These are phyloP conservation scores for Globisporangium yorkense DNA, from an alignment of 352 stramenopile species.

Conservation along the genomic window DNA sequence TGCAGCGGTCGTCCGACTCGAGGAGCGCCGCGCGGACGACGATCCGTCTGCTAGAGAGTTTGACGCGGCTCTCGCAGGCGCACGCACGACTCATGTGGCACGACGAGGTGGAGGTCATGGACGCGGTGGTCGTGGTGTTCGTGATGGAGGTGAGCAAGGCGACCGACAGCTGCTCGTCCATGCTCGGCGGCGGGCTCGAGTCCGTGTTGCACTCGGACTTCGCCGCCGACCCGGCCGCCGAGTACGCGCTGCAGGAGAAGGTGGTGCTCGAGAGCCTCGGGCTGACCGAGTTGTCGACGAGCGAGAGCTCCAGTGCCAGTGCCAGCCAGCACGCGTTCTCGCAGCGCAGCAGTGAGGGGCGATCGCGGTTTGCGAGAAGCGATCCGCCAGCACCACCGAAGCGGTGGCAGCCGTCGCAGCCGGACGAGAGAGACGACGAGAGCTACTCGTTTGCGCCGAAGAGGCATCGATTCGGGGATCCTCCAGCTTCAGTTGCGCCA, in stretches of 20 bases:
- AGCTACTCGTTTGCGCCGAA: neutral
- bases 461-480: neutral
- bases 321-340: conserved; percentile 3
- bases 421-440: neutral
- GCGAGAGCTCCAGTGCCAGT: neutral
- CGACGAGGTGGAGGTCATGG: conserved; percentile 55
- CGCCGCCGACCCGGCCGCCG: conserved; percentile 39
- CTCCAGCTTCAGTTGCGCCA: no score
- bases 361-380: neutral
- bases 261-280: conserved; percentile 67
- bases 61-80: conserved; percentile 90
- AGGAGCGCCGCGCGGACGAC: conserved; percentile 81
- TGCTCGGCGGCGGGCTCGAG: conserved; percentile 48
- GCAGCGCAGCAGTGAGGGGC: neutral
- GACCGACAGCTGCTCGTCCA: conserved; percentile 46
- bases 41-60: conserved; percentile 92
- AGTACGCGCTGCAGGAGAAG: conserved; percentile 67
- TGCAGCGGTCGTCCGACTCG: conserved; percentile 58
- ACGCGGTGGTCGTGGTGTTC: conserved; percentile 75
- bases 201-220: conserved; percentile 73
- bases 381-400: neutral
- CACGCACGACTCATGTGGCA: conserved; percentile 87
- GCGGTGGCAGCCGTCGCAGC: conserved; percentile 6
- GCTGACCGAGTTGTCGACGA: conserved; percentile 47
- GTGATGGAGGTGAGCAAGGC: conserved; percentile 76